Percentiles rank a stretch among this genome's conserved stretches.
Evolutionary conservation across 2,329 filamentous ascomycete species (phyloP).

Genomic region (Setomelanomma holmii): DNA sequence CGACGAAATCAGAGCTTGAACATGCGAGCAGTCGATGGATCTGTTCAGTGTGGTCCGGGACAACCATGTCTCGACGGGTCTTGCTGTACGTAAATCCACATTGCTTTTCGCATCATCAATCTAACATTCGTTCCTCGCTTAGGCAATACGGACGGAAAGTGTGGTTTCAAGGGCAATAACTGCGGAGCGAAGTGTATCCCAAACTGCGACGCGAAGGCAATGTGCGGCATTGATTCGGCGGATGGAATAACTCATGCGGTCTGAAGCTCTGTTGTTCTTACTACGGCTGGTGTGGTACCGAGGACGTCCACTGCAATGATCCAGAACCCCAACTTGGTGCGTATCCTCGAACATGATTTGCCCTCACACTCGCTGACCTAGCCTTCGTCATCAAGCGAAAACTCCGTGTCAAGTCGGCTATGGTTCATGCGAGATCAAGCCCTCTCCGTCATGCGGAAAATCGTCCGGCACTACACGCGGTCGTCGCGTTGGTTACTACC

Average conservation of each 20-base stretch:
- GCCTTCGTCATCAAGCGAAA: slow-evolving; percentile 1
- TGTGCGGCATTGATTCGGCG: slow-evolving; percentile 18
- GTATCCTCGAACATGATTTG: too few relatives aligned
- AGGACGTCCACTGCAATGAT: slow-evolving; percentile 22
- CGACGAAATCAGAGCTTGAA: too few relatives aligned
- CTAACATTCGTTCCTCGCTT: too few relatives aligned
- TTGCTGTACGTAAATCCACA: too few relatives aligned
- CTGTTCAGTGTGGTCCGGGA: slow-evolving; percentile 18
- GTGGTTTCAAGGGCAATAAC: slow-evolving; percentile 14
- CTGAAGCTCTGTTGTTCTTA: slow-evolving; percentile 24
- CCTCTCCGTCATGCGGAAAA: slow-evolving; percentile 1
- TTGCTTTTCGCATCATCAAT: too few relatives aligned
- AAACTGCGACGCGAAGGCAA: slow-evolving; percentile 19
- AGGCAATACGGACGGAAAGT: slow-evolving; percentile 15
- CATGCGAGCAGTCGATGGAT: slow-evolving; percentile 9
- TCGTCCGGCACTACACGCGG: slow-evolving; percentile 1
- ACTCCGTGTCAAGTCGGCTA: slow-evolving; percentile 8
- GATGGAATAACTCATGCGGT: slow-evolving; percentile 13
- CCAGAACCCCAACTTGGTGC: slow-evolving; percentile 16
- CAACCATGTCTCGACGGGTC: slow-evolving; percentile 11
- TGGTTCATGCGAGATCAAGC: slow-evolving; percentile 6
- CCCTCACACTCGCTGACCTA: too few relatives aligned
- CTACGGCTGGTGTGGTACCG: slow-evolving; percentile 28
- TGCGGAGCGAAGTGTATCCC: slow-evolving; percentile 10
- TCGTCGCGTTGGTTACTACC: slow-evolving; percentile 8